These are phyloP conservation scores for Mitragyna speciosa DNA, from an alignment of 257 asterid genomes.

Conservation along the genomic window DNA sequence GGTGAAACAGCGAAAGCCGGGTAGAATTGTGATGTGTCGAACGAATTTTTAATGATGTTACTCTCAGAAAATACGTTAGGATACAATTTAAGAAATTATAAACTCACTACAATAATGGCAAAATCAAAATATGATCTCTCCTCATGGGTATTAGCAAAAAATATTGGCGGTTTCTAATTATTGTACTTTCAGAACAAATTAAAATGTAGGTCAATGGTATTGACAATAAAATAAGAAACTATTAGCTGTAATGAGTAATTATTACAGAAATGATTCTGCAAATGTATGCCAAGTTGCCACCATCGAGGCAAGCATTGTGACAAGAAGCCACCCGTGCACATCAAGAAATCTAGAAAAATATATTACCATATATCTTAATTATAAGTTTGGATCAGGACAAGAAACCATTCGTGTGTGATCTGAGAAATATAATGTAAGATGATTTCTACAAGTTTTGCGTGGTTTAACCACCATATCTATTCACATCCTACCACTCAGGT, in stretches of 20 bases:
- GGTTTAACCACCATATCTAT: conserved; percentile 8
- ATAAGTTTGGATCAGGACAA: background rate
- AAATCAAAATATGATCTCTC: background rate
- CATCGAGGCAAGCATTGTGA: conserved; percentile 8
- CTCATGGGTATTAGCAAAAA: background rate
- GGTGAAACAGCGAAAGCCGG: background rate
- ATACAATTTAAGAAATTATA: background rate
- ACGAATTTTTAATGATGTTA: no score
- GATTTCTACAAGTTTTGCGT: background rate
- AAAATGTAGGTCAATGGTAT: background rate
- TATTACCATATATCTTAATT: background rate
- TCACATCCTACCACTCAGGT: background rate
- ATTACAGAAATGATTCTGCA: background rate
- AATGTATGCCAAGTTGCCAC: conserved; percentile 12
- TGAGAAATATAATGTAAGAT: background rate
- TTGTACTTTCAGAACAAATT: background rate
- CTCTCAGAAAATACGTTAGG: no score
- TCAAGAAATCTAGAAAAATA: background rate
- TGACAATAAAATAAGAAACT: background rate
- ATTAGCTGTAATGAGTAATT: conserved; percentile 12
- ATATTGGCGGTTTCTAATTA: background rate
- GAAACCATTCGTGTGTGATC: conserved; percentile 20
- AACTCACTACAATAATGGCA: background rate
- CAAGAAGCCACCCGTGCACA: conserved; percentile 21
- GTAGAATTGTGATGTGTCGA: background rate